A percentile compares a stretch with the other conserved stretches of the same genome.
phyloP scores from a whole-genome alignment of 225 moss, liverwort and hornwort genomes.

The Marchantia paleacea region DNA sequence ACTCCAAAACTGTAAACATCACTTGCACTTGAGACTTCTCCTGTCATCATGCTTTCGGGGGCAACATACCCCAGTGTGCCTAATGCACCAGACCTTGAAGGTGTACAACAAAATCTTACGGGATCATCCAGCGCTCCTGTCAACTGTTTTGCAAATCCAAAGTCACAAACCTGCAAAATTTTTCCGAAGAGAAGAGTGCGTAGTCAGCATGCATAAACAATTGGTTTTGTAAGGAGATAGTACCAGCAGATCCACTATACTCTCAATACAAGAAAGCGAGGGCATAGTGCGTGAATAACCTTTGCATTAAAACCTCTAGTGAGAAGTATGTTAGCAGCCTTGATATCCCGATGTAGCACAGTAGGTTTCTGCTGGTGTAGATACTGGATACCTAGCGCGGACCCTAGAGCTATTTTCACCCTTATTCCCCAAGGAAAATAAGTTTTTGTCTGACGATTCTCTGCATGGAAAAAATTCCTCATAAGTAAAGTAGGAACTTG shows the following conservation, averaged over 20 bases:
- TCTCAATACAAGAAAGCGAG: not conserved
- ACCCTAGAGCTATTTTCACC: constrained; percentile 51
- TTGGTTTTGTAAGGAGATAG: not conserved
- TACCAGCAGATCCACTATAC: not conserved
- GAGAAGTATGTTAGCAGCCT: constrained; percentile 53
- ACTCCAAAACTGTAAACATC: constrained; percentile 56
- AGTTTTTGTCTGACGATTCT: constrained; percentile 30
- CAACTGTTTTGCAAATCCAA: constrained; percentile 45
- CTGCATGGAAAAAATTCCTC: constrained; percentile 12
- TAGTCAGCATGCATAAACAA: not conserved
- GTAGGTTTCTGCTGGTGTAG: constrained; percentile 41
- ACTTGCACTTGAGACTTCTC: constrained; percentile 48
- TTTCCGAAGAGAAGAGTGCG: not conserved
- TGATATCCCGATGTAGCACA: constrained; percentile 52
- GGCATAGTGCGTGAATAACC: constrained; percentile 1
- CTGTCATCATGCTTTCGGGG: constrained; percentile 52
- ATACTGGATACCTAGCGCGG: constrained; percentile 46
- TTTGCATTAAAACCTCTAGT: constrained; percentile 48
- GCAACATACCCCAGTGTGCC: constrained; percentile 58
- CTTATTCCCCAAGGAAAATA: constrained; percentile 40
- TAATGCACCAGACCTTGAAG: constrained; percentile 46
- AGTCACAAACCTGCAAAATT: constrained; percentile 44
- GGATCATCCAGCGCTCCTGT: constrained; percentile 30
- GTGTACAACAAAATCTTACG: constrained; percentile 42
- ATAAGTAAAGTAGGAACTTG: no score